Conservation (phyloP, 2,329 filamentous ascomycete genomes). For the Chalaropsis ovoidea region DNA sequence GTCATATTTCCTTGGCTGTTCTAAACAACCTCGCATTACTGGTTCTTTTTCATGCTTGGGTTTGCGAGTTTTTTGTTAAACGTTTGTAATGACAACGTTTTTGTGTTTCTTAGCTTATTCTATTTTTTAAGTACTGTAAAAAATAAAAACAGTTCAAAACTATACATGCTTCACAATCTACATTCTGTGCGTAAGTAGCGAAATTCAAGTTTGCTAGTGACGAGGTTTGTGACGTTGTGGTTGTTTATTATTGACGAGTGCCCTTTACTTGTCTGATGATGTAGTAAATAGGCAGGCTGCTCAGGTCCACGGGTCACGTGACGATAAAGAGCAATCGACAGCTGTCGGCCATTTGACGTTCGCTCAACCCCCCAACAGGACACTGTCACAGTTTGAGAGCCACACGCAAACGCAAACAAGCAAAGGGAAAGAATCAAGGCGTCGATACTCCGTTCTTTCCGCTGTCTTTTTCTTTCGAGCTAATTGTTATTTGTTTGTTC, state of each 20-base stretch:
- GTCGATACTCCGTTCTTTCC: neutral
- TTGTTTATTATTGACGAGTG: too few relatives aligned
- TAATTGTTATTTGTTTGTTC: neutral
- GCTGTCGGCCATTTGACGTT: slow-evolving; percentile 2
- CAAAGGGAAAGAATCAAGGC: neutral
- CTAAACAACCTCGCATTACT: slow-evolving; percentile 19
- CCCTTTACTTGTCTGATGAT: too few relatives aligned
- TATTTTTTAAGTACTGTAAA: slow-evolving; percentile 18
- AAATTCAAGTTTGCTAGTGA: neutral
- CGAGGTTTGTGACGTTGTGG: too few relatives aligned
- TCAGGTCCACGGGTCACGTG: neutral
- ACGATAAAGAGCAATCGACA: neutral
- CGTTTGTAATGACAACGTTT: slow-evolving; percentile 21
- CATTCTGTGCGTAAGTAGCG: neutral
- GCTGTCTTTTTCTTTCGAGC: neutral
- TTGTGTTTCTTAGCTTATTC: slow-evolving; percentile 11
- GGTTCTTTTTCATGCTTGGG: slow-evolving; percentile 20
- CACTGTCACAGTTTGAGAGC: neutral
- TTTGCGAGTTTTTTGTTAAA: slow-evolving; percentile 18
- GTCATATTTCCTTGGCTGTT: slow-evolving; percentile 15
- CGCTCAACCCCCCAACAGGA: neutral
- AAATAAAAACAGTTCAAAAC: slow-evolving; percentile 22
- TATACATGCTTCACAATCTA: neutral
- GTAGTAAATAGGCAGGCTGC: neutral
- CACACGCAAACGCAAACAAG: neutral